A percentile compares a stretch with the other conserved stretches of the same genome.
These are phyloP conservation scores for Saposhnikovia divaricata DNA, from an alignment of 129 eudicot species.

Conservation along the genomic window DNA sequence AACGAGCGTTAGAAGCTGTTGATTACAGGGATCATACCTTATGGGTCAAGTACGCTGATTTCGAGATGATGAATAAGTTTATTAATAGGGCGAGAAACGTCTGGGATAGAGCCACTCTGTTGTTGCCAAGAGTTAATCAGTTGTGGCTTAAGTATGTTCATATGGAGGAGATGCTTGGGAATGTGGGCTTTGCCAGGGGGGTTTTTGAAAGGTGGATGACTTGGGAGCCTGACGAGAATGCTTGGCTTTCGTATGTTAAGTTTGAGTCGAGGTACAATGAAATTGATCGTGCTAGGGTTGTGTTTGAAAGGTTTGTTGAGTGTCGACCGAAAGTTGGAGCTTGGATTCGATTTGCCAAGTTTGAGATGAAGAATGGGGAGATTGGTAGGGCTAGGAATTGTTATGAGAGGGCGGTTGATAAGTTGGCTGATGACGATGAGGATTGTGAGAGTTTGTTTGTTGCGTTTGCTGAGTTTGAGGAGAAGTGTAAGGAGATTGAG, in stretches of 20 bases:
- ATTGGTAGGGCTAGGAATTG: conserved; percentile 51
- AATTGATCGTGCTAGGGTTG: conserved; percentile 53
- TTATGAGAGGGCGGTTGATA: conserved; percentile 75
- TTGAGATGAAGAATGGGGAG: conserved; percentile 65
- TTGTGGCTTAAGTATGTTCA: conserved; percentile 20
- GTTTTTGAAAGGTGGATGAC: conserved; percentile 83
- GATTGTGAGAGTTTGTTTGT: conserved; percentile 68
- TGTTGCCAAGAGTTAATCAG: conserved; percentile 78
- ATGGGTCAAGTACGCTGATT: conserved; percentile 76
- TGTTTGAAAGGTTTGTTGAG: conserved; percentile 62
- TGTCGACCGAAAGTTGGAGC: conserved; percentile 65
- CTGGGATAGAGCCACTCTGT: conserved; percentile 63
- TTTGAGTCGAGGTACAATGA: conserved; percentile 80
- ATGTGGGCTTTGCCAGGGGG: conserved; percentile 73
- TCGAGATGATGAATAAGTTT: conserved; percentile 80
- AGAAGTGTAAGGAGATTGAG: conserved; percentile 71
- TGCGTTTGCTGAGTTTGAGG: conserved; percentile 85
- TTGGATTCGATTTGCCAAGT: conserved; percentile 38
- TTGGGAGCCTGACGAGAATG: conserved; percentile 86
- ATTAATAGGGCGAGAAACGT: conserved; percentile 64
- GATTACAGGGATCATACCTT: conserved; percentile 59
- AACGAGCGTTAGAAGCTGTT: conserved; percentile 55
- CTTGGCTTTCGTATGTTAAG: conserved; percentile 66
- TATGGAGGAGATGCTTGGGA: conserved; percentile 83
- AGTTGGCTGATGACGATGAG: conserved; percentile 55